Evolutionary conservation across 495 filamentous ascomycete genomes (phyloP).

Genomic region (Penicillium flavigenum): DNA sequence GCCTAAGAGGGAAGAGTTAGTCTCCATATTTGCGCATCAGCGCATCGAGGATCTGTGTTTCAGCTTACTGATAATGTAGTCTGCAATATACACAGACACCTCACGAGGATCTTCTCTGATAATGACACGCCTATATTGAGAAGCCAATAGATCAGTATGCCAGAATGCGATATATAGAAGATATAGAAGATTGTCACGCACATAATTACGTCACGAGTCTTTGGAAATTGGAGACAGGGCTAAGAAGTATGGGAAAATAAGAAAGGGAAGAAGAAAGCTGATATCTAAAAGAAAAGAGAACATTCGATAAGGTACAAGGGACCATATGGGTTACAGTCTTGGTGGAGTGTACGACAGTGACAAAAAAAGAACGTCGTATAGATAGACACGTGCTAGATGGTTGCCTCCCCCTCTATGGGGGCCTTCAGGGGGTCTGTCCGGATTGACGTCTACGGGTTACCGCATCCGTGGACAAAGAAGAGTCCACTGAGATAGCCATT

Average conservation of each 20-base stretch:
- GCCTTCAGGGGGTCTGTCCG: background rate
- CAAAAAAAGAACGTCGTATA: slow-evolving; percentile 18
- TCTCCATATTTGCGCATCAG: background rate
- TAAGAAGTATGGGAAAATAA: slow-evolving; percentile 1
- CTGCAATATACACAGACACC: slow-evolving; percentile 72
- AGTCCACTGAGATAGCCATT: slow-evolving; percentile 3
- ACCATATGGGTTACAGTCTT: slow-evolving; percentile 24
- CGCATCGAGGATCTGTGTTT: background rate
- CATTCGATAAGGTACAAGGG: background rate
- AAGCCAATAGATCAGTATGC: slow-evolving; percentile 20
- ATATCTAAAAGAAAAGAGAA: slow-evolving; percentile 1
- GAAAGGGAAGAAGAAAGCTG: slow-evolving; percentile 1
- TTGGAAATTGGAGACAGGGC: background rate
- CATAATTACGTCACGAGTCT: slow-evolving; percentile 33
- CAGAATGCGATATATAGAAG: background rate
- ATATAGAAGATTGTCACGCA: slow-evolving; percentile 14
- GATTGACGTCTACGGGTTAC: slow-evolving; percentile 4
- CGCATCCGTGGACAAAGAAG: background rate
- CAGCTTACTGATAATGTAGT: slow-evolving; percentile 73
- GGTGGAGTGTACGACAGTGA: slow-evolving; percentile 26
- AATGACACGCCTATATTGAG: slow-evolving; percentile 70
- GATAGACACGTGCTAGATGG: background rate
- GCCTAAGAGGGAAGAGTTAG: slow-evolving; percentile 19
- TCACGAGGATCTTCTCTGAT: slow-evolving; percentile 67
- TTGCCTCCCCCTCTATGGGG: no score